Evolutionary conservation across 2,329 filamentous ascomycete species (phyloP).

Genomic region (Trichoderma koningiopsis): DNA sequence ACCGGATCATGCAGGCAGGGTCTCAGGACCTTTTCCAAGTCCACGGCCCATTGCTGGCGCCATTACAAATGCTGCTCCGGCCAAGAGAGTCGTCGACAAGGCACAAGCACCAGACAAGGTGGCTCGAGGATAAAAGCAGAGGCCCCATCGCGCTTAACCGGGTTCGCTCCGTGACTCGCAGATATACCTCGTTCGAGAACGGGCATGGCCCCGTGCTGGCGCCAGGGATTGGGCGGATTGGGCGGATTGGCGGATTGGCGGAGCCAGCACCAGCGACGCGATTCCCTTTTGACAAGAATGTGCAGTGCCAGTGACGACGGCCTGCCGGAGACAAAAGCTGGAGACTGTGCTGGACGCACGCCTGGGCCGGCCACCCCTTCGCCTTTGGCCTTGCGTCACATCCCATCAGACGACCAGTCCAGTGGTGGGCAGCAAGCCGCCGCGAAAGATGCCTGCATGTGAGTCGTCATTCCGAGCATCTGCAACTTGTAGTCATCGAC

Average conservation of each 20-base stretch:
- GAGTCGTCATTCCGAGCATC: constrained; percentile 24
- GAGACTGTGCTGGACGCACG: constrained; percentile 18
- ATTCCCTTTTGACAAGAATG: constrained; percentile 26
- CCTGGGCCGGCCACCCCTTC: constrained; percentile 25
- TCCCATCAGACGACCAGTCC: constrained; percentile 24
- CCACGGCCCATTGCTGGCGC: constrained; percentile 4
- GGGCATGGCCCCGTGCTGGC: constrained; percentile 23
- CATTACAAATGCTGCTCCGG: constrained; percentile 6
- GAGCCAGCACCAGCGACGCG: constrained; percentile 1
- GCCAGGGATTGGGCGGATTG: constrained; percentile 23
- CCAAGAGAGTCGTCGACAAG: neutral
- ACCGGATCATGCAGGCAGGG: constrained; percentile 17
- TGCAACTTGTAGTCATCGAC: constrained; percentile 16
- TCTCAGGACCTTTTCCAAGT: constrained; percentile 4
- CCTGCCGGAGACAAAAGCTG: constrained; percentile 12
- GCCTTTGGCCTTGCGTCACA: constrained; percentile 26
- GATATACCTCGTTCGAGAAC: constrained; percentile 29
- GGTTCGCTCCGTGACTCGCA: constrained; percentile 27
- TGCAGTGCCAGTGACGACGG: constrained; percentile 24
- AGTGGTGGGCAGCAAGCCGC: constrained; percentile 15
- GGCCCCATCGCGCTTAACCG: constrained; percentile 13
- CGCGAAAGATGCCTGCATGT: constrained; percentile 21
- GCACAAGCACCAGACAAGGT: neutral
- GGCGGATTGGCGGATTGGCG: constrained; percentile 22
- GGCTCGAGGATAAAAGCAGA: neutral